Base-by-base conservation (phyloP, 1,139 yeast genomes). In the Taphrina communis region DNA sequence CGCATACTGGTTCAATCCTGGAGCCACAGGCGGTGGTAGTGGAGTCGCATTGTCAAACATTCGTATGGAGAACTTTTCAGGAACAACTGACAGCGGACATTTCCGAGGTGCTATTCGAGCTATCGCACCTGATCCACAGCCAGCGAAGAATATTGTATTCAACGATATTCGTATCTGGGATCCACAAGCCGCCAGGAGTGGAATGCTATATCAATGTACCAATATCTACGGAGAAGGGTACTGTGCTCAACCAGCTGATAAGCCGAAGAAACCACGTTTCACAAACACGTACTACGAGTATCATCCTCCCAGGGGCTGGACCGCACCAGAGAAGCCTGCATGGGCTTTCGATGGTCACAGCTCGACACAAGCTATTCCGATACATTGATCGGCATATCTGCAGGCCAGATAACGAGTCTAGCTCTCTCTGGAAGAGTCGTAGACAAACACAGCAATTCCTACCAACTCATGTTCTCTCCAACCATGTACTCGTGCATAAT, bases 341-440 rank as follows among this genome's bases (percentile, higher is more conserved):
- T 56, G 60, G 60, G 60, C 60, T 11, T 25, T 56, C 19, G 60
- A 41, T 41, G 60, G 60, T 8, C 41, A 31, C n/a, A 41, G 60
- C 38, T 17, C 50, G 4, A 39, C 35, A 17, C 17, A 41, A 25
- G 21, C 46, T 17, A 56, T 56, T 41, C 60, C 60, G 12, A 53
- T 53, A 41, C 42, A 53, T 14, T 53, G 11, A 53, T 46, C 25
- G n/a, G 31, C 25, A n/a, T 19, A 12, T 12, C n/a, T 14, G 14
- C 11, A 39, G 42, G 42, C 6, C 42, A 39, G 6, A 25, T 25
- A n/a, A 2, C 48, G n/a, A 7, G n/a, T 44, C 5, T 44, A 8
- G 19, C 12, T 7, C 48, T 44, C 48, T 44, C 48, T 44, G 48
- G 48, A 44, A 44, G 48, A 44, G 48, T 44, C 19, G n/a, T 44